Base-by-base conservation (phyloP, 768 basidiomycete genomes). In the Suillus clintonianus region DNA sequence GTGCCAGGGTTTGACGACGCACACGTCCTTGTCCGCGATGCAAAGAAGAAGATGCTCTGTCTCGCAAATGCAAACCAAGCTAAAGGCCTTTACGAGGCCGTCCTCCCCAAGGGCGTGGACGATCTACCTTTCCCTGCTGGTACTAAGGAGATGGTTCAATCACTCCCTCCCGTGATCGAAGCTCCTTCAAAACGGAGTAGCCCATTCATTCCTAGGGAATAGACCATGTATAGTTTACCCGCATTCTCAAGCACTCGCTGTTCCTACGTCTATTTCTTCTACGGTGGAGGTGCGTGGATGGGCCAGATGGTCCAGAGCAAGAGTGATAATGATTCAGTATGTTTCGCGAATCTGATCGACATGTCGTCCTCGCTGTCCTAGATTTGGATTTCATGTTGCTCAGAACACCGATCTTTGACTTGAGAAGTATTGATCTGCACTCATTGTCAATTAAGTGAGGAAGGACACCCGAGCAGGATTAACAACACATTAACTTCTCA, bases 61-160 rank as follows among this genome's bases (percentile, higher is more conserved):
- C 70, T 86, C 41, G 84, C 89, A 5, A 81, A 77, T 61, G 85
- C 86, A 68, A 88, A 90, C 67, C 86, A 89, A 67, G 84, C 83
- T 24, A 88, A 89, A 69, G 90, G 90, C 17, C 74, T 89, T 67
- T 87, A 89, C 68, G 88, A 93, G 71, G 88, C 91, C 72, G 85
- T 92, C 56, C 78, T 95, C 4, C 92, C 93, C 5, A 91, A 88
- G 71, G 91, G 93, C 48, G 87, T 99, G 17, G 85, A 86, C 64
- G 87, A 88, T 66, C 79, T 99, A 62, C 97, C 97, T 11, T 95
- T 97, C 83, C 97, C 97, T 2, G 95, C 93, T 36, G 97, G 93
- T 30, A 95, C 91, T 7, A 81, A 79, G 56, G 87, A 92, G 72
- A 78, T 92, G 77, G 94, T 91, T 19, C 86, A 81, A 76, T 74